Evolutionary conservation across 2,329 filamentous ascomycete genomes (phyloP).

Genomic region (Rutstroemia sp.): DNA sequence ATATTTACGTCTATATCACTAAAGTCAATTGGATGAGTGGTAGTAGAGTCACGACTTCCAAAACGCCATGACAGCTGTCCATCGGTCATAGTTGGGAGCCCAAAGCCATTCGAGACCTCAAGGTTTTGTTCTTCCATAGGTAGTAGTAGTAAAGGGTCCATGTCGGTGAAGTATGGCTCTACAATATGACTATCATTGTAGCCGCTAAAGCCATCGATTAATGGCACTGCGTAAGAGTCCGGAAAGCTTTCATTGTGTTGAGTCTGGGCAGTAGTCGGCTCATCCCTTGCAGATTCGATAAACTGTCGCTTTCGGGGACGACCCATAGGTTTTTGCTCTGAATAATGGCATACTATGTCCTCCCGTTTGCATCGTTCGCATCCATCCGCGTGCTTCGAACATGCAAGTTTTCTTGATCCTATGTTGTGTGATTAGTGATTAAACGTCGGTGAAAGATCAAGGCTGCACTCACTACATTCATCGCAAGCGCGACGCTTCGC

Average conservation of each 20-base stretch:
- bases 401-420: conserved; percentile 59
- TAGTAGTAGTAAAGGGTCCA: background rate
- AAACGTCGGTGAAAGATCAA: background rate
- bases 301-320: conserved; percentile 50
- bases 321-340: conserved; percentile 59
- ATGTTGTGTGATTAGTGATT: conserved; percentile 18
- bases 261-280: conserved; percentile 3
- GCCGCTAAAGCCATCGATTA: conserved; percentile 7
- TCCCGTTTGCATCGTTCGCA: conserved; percentile 53
- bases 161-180: conserved; percentile 14
- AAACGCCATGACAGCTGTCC: conserved; percentile 18
- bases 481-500: conserved; percentile 57
- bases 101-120: background rate
- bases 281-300: conserved; percentile 19
- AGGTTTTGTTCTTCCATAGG: background rate
- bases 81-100: conserved; percentile 1
- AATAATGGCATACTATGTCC: conserved; percentile 52
- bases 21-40: conserved; percentile 17
- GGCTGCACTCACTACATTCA: conserved; percentile 52
- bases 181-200: conserved; percentile 10
- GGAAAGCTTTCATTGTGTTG: conserved; percentile 2
- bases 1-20: conserved; percentile 12
- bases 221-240: conserved; percentile 13
- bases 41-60: conserved; percentile 14
- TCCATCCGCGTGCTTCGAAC: conserved; percentile 53